Conservation (phyloP, 148 eudicot species). For the Rhododendron vialii region DNA sequence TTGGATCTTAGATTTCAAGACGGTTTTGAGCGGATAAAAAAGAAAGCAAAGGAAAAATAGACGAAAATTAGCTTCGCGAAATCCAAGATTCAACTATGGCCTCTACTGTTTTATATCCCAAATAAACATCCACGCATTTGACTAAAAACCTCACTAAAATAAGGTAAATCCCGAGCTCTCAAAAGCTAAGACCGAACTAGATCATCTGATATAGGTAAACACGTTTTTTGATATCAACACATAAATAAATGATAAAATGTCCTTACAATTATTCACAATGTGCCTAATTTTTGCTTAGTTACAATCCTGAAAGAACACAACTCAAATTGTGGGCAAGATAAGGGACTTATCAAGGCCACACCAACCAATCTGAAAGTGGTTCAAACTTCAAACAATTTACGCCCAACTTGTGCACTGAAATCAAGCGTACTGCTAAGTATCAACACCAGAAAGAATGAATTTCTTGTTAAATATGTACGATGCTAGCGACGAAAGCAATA, state of each 20-base stretch:
- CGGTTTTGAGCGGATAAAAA: not conserved
- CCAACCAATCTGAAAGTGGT: not conserved
- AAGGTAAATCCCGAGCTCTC: too few relatives aligned
- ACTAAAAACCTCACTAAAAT: too few relatives aligned
- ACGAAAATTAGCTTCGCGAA: not conserved
- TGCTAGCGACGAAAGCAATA: slow-evolving; percentile 35
- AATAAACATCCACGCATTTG: not conserved
- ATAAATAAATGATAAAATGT: not conserved
- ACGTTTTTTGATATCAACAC: not conserved
- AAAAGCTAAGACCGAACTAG: too few relatives aligned
- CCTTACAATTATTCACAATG: not conserved
- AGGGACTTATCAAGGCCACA: not conserved
- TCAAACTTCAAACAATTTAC: not conserved
- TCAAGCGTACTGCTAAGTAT: not conserved
- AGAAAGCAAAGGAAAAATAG: not conserved
- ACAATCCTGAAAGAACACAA: slow-evolving; percentile 9
- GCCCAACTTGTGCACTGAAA: not conserved
- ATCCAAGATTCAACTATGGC: not conserved
- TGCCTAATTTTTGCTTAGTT: not conserved
- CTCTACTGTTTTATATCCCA: not conserved
- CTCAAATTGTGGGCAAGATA: not conserved
- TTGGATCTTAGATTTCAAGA: not conserved
- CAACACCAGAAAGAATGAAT: slow-evolving; percentile 1
- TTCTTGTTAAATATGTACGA: slow-evolving; percentile 19
- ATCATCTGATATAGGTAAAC: too few relatives aligned